Evolutionary conservation across 2,329 filamentous ascomycete genomes (phyloP).

Genomic region (Nemania sp.): DNA sequence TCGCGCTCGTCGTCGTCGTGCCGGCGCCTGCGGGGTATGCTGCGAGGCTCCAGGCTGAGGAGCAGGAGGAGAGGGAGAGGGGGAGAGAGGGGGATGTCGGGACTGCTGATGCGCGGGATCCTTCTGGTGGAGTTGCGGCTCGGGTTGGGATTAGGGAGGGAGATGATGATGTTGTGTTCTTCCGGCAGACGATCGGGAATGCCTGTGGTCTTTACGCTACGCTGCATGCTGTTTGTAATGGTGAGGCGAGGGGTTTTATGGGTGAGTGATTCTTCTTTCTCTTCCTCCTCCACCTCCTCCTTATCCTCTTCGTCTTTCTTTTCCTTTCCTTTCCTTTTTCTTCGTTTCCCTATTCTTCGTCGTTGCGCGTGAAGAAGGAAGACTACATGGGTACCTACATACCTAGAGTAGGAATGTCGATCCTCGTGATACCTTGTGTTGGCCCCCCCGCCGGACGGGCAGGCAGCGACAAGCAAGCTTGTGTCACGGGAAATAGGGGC

Average conservation of each 20-base stretch:
- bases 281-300: not conserved
- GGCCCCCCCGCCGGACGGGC: too few relatives aligned
- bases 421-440: too few relatives aligned
- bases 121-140: too few relatives aligned
- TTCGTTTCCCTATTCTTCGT: not conserved
- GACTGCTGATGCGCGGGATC: too few relatives aligned
- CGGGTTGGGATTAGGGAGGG: too few relatives aligned
- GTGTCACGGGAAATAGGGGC: too few relatives aligned
- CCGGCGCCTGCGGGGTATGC: conserved; percentile 79
- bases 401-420: too few relatives aligned
- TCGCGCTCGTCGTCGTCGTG: conserved; percentile 90
- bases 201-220: conserved; percentile 24
- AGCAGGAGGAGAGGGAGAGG: conserved; percentile 44
- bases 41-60: conserved; percentile 74
- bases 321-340: not conserved
- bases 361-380: too few relatives aligned
- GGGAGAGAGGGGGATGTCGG: too few relatives aligned
- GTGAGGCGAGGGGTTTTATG: conserved; percentile 16
- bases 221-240: conserved; percentile 26
- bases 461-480: too few relatives aligned
- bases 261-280: conserved; percentile 25
- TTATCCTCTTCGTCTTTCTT: not conserved
- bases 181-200: conserved; percentile 25
- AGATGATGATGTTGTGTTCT: conserved; percentile 16
- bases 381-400: too few relatives aligned